A percentile compares a stretch with the other conserved stretches of the same genome.
These are phyloP conservation scores for Rhodotorula toruloides DNA, from an alignment of 768 basidiomycete species.

Conservation along the genomic window DNA sequence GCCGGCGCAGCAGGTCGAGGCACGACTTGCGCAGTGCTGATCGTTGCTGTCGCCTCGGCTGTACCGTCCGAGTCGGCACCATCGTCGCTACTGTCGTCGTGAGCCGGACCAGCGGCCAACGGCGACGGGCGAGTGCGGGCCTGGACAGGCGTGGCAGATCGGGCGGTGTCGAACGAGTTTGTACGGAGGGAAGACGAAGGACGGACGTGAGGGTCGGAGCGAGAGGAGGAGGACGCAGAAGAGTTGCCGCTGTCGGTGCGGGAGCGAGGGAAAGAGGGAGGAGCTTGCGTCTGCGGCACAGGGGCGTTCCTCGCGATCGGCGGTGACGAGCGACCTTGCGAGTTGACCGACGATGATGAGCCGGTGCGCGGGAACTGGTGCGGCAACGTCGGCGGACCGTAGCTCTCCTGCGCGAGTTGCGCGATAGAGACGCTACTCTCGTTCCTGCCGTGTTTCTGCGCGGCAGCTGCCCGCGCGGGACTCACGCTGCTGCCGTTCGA, in stretches of 20 bases:
- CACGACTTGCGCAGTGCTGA: not conserved
- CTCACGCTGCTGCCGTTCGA: slow-evolving; percentile 14
- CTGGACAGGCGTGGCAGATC: slow-evolving; percentile 21
- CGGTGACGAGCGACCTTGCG: not conserved
- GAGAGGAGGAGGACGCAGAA: not conserved
- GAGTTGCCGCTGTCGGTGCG: slow-evolving; percentile 22
- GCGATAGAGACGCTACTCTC: not conserved
- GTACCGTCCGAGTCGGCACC: slow-evolving; percentile 31
- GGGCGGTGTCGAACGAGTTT: slow-evolving; percentile 20
- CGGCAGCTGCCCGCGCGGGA: not conserved
- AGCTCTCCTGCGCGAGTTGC: not conserved
- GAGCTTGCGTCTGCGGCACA: not conserved
- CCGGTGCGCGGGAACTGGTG: not conserved
- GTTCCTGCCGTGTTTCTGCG: not conserved
- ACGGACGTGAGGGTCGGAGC: not conserved
- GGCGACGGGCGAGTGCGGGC: slow-evolving; percentile 6
- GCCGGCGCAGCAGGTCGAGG: not conserved
- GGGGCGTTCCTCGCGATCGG: slow-evolving; percentile 1
- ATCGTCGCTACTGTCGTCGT: slow-evolving; percentile 7
- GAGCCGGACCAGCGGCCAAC: not conserved
- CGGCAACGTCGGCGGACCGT: not conserved
- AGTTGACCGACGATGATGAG: not conserved
- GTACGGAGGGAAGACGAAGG: not conserved
- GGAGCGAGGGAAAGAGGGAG: slow-evolving; percentile 7
- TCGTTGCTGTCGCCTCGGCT: slow-evolving; percentile 22